Base-by-base conservation (phyloP, 345 rosid species). In the Eucalyptus fibrosa region DNA sequence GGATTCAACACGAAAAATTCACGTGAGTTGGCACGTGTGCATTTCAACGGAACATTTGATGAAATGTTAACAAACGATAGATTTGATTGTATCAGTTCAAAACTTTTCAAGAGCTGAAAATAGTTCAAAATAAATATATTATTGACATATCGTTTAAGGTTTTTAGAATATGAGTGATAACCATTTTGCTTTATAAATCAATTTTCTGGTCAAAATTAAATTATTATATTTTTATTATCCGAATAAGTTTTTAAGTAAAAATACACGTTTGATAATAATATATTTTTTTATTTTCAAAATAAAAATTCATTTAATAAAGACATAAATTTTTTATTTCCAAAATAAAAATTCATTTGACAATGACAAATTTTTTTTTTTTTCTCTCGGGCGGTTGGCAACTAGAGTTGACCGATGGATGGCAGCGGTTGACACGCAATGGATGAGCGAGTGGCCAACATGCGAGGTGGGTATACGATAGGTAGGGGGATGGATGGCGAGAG, bases 311-410 rank as follows among this genome's bases (percentile, higher is more conserved):
- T 51, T 17, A 1, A 3, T 18, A 6, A 51, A 0, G 7, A 51
- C 18, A 51, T 7, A 51, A 49, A 4, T 1, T 0, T 18, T 51
- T 51, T 3, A 18, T 51, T 51, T 51, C 0, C 7, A 0, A 15
- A 50, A 50, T 50, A 50, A 50, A 50, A 50, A 50, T 50, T 16
- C 0, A 1, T 50, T 50, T 50, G 7, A 50, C 3, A 16, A 50
- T 0, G 3, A 16, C 8, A 50, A 1, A 1, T 4, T 15, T 34
- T 34, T 51, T 51, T 51, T 50, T 17, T 51, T 18, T 51, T 7
- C 8, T 51, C 9, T 7, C 0, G 2, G 4, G 23, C 0, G 9
- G 2, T 18, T 18, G 23, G 55, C 4, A 2, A 51, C 1, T 51
- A 4, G 55, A 51, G 23, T 1, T 51, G 23, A 51, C 0, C 2